Evolutionary conservation across 192 early-diverging fungal species (phyloP).

Genomic region (Pecoramyces ruminantium): DNA sequence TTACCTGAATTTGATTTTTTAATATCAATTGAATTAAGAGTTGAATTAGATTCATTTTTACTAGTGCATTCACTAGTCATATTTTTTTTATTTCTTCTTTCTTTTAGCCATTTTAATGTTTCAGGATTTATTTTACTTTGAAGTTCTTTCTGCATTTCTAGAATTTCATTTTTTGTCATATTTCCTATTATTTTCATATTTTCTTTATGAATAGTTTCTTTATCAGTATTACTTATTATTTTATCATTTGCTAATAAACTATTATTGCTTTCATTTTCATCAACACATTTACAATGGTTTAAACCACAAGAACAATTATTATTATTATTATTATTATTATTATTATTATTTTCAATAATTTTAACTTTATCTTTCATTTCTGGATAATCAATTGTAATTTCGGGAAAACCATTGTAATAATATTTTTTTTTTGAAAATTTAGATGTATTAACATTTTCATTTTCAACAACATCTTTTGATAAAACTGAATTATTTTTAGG

Average conservation of each 20-base stretch:
- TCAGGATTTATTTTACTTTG: slow-evolving; percentile 37
- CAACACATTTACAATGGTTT: not conserved
- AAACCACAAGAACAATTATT: not conserved
- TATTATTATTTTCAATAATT: not conserved
- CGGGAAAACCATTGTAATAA: not conserved
- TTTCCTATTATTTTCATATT: slow-evolving; percentile 20
- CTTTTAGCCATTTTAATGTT: slow-evolving; percentile 41
- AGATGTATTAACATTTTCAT: not conserved
- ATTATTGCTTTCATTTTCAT: not conserved
- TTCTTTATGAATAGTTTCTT: slow-evolving; percentile 24
- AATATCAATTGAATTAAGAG: slow-evolving; percentile 8
- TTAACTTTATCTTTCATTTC: not conserved
- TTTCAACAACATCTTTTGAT: not conserved
- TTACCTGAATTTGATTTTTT: slow-evolving; percentile 2
- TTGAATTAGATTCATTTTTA: not conserved
- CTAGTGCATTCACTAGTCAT: not conserved
- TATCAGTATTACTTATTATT: not conserved
- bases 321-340: not conserved
- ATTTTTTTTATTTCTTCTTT: slow-evolving; percentile 9
- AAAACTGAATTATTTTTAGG: not conserved
- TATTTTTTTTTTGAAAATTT: not conserved
- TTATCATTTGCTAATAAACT: not conserved
- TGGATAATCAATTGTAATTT: not conserved
- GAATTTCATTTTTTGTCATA: slow-evolving; percentile 60
- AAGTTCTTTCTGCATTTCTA: slow-evolving; percentile 49